Evolutionary conservation across 179 eudicot species (phyloP), one percentile per base, ranked within the genome.

Genomic region (Carnegiea gigantea): DNA sequence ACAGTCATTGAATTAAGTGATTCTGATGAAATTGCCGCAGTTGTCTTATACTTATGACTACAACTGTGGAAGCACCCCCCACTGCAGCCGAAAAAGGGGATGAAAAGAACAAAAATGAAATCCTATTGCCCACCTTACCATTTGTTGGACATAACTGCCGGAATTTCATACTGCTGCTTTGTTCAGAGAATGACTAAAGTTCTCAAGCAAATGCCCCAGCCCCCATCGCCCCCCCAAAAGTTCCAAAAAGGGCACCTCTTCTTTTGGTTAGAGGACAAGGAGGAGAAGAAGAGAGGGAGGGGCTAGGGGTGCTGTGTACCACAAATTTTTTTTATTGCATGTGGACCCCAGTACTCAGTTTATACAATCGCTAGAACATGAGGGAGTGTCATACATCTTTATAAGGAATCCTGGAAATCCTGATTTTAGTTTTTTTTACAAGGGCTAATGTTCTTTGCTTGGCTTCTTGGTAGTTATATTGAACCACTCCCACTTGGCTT

Each of bases 401-500:
- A 8, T 21, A 26, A 67, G 20, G 68, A 72, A 65, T 59, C 51
- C 51, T 78, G 70, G 4, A 76, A 48, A 33, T 82, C 23, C 21
- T 28, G 20, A 36, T 59, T 57, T 60, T 70, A 17, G 49, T 48
- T 48, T 30, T 40, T 23, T 30, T 73, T 46, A 18, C 53, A 65
- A 54, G 17, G 38, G 48, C 62, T 82, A 36, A 79, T 68, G 30
- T 43, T 57, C 46, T 73, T 77, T 59, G 24, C 73, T 38, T 70
- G 59, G 71, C 49, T 80, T 38, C 43, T 76, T 87, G 79, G 77
- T 86, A 95, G 99, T 82, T 95, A 83, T 85, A 64, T 95, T 74
- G 99, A 95, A 85, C 98, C 99, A 48, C 97, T 94, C 82, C 95
- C 98, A 23, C 87, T 87, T 10, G 98, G 94, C 75, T 92, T 94